These are phyloP conservation scores for Paecilomyces dactylethromorphus DNA, from an alignment of 2,329 filamentous ascomycete genomes.

Conservation along the genomic window DNA sequence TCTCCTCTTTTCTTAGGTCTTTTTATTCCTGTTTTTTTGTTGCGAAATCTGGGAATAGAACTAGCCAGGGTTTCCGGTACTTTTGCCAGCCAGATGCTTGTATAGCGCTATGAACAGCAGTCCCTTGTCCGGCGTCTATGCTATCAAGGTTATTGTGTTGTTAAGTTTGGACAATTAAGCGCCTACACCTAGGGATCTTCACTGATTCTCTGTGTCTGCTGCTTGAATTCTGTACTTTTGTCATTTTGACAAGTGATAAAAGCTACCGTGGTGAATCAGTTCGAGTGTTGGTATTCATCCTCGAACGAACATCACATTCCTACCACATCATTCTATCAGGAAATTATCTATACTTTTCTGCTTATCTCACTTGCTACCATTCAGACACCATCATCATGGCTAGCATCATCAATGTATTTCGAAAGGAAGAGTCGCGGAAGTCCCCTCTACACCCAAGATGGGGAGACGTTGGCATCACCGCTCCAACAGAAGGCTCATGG, in stretches of 20 bases:
- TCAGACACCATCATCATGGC: slow-evolving; percentile 15
- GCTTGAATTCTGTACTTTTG: neutral
- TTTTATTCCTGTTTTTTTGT: neutral
- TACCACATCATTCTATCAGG: neutral
- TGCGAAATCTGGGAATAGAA: neutral
- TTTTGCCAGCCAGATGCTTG: neutral
- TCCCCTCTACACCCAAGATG: slow-evolving; percentile 29
- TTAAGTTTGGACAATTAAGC: neutral
- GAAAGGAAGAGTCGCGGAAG: slow-evolving; percentile 17
- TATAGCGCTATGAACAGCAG: neutral
- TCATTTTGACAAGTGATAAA: too few relatives aligned
- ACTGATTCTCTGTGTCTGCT: neutral
- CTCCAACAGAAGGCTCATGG: slow-evolving; percentile 33
- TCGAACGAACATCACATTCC: neutral
- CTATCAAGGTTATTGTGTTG: neutral
- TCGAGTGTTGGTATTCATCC: neutral
- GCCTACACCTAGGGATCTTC: neutral
- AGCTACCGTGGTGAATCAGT: neutral
- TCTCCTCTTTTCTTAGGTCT: neutral
- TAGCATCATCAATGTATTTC: slow-evolving; percentile 22
- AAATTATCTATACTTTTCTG: neutral
- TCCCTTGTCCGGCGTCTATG: neutral
- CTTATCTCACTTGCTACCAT: neutral
- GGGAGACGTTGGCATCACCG: slow-evolving; percentile 32
- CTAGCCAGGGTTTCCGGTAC: neutral